Conservation (phyloP, 2,329 filamentous ascomycete genomes). For the Tolypocladium album region DNA sequence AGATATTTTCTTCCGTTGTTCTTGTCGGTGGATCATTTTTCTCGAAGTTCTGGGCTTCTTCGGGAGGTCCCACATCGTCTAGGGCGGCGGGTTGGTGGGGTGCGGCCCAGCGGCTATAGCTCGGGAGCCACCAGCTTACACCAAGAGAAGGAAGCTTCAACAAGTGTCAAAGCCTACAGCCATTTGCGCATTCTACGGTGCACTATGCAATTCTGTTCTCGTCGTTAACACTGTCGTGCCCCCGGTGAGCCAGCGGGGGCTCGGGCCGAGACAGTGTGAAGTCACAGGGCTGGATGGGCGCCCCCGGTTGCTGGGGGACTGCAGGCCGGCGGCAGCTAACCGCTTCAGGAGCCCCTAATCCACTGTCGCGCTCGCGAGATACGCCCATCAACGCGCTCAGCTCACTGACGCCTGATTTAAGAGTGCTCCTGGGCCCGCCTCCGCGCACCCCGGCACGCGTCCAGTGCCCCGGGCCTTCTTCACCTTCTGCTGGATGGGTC, state of each 20-base stretch:
- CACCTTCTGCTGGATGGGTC: not conserved
- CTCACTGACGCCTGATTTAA: not conserved
- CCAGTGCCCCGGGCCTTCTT: not conserved
- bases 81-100: not conserved
- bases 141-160: not conserved
- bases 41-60: not conserved
- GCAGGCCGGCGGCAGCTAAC: slow-evolving; percentile 1
- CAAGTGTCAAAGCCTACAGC: not conserved
- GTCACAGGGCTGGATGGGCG: not conserved
- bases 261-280: not conserved
- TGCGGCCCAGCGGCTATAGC: not conserved
- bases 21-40: not conserved
- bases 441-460: not conserved
- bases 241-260: not conserved
- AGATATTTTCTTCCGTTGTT: not conserved
- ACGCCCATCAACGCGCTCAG: slow-evolving; percentile 3
- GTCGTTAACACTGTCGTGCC: not conserved
- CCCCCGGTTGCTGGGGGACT: slow-evolving; percentile 4
- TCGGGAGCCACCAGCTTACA: not conserved
- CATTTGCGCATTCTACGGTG: not conserved
- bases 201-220: not conserved
- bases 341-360: not conserved
- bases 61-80: not conserved
- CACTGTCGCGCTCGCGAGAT: not conserved
- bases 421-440: not conserved